A percentile compares a stretch with the other conserved stretches of the same genome.
These are phyloP conservation scores for Castanea mollissima DNA, from an alignment of 306 rosid species.

Conservation along the genomic window DNA sequence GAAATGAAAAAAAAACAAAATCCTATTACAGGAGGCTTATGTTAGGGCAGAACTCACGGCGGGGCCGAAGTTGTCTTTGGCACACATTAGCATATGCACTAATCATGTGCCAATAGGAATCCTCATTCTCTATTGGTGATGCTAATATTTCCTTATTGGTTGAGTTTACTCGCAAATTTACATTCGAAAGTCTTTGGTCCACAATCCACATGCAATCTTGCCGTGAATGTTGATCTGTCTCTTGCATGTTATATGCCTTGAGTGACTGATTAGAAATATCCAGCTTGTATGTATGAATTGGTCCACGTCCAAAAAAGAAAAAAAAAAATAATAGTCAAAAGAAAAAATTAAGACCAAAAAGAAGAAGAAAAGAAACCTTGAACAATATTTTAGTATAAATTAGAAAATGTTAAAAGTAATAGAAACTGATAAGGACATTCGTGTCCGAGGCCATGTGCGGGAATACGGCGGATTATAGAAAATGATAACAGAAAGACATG, in stretches of 20 bases:
- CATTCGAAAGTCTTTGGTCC: neutral
- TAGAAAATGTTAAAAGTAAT: neutral
- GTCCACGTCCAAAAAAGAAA: too few species aligned
- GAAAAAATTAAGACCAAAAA: neutral
- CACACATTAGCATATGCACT: too few species aligned
- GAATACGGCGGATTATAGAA: neutral
- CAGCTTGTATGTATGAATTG: neutral
- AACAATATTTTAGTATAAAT: too few species aligned
- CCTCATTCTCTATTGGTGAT: too few species aligned
- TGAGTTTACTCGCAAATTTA: neutral
- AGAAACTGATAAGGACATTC: neutral
- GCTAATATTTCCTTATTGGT: too few species aligned
- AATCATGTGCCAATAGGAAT: too few species aligned
- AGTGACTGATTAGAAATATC: neutral
- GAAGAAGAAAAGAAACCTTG: too few species aligned
- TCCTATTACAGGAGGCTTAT: too few species aligned
- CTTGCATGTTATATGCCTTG: neutral
- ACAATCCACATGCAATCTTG: neutral
- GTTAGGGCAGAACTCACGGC: too few species aligned
- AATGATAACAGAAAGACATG: too few species aligned
- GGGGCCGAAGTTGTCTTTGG: too few species aligned
- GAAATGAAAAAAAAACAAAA: too few species aligned
- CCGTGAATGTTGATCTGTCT: neutral
- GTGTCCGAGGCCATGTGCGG: conserved; percentile 20
- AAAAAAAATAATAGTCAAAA: neutral